phyloP scores from a whole-genome alignment of 805 yeast species.

The Candida corydali region DNA sequence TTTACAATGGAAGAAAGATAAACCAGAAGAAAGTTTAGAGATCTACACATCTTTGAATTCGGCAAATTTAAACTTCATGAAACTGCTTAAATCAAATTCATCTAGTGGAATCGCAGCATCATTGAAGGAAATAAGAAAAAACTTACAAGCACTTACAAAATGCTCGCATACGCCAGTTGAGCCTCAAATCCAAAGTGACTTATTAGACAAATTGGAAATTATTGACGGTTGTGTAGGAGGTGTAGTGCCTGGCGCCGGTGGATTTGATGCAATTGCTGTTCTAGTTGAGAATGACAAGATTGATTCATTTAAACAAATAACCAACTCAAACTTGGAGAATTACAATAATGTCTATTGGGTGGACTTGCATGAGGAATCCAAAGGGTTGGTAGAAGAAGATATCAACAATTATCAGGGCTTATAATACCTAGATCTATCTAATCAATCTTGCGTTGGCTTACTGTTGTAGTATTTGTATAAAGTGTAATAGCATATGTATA shows the following conservation, averaged over 20 bases:
- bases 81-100: conserved; percentile 8
- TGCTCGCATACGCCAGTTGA: conserved; percentile 83
- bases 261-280: conserved; percentile 86
- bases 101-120: conserved; percentile 27
- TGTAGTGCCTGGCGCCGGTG: conserved; percentile 99
- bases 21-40: conserved; percentile 46
- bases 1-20: conserved; percentile 56
- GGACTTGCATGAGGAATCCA: conserved; percentile 56
- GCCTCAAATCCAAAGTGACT: conserved; percentile 68
- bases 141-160: conserved; percentile 57
- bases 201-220: conserved; percentile 48
- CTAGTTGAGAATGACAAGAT: conserved; percentile 50
- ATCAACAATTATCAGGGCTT: conserved; percentile 24
- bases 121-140: conserved; percentile 47
- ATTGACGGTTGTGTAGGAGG: conserved; percentile 84
- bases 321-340: conserved; percentile 15
- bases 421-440: background rate
- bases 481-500: conserved; percentile 4
- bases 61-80: conserved; percentile 57
- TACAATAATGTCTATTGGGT: conserved; percentile 62
- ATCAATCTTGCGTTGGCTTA: background rate
- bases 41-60: conserved; percentile 54
- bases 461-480: conserved; percentile 1
- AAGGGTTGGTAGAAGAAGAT: conserved; percentile 53
- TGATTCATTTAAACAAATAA: conserved; percentile 18